phyloP scores from a whole-genome alignment of 768 basidiomycete genomes.

The Rubroboletus pulcherrimus region DNA sequence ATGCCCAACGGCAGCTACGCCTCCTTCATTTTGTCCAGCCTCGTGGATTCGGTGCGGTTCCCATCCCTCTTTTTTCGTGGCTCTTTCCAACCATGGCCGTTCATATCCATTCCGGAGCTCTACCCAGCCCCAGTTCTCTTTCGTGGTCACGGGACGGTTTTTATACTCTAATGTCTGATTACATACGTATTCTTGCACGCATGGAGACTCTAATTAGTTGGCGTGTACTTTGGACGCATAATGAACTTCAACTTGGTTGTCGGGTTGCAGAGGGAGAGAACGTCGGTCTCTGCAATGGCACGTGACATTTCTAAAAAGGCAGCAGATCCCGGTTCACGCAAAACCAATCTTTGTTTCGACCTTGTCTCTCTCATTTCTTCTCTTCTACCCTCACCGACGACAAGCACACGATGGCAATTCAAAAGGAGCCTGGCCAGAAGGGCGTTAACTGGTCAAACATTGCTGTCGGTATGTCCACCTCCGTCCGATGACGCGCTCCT shows the following conservation, averaged over 20 bases:
- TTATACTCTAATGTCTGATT: conserved; percentile 25
- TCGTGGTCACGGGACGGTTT: conserved; percentile 11
- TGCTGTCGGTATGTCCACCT: conserved; percentile 70
- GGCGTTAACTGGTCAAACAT: conserved; percentile 94
- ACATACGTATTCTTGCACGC: conserved; percentile 27
- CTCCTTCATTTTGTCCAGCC: conserved; percentile 20
- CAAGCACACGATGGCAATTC: conserved; percentile 62
- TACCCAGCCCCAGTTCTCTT: background rate
- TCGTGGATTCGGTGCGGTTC: conserved; percentile 35
- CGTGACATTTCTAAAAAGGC: conserved; percentile 2
- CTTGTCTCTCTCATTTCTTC: conserved; percentile 9
- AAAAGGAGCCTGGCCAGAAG: conserved; percentile 86
- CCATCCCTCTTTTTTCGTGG: conserved; percentile 26
- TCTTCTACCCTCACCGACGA: conserved; percentile 14
- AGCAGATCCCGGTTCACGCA: background rate
- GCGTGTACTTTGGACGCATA: conserved; percentile 21
- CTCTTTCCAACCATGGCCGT: conserved; percentile 2
- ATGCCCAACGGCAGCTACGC: conserved; percentile 8
- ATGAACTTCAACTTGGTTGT: conserved; percentile 1
- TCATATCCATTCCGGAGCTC: conserved; percentile 15
- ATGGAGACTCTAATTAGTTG: conserved; percentile 21
- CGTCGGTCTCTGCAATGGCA: background rate
- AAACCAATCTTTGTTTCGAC: background rate
- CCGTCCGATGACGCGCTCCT: conserved; percentile 16
- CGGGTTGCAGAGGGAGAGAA: too few relatives aligned